These are phyloP conservation scores for Dioscorea alata DNA, from an alignment of 106 monocot species.

Conservation along the genomic window DNA sequence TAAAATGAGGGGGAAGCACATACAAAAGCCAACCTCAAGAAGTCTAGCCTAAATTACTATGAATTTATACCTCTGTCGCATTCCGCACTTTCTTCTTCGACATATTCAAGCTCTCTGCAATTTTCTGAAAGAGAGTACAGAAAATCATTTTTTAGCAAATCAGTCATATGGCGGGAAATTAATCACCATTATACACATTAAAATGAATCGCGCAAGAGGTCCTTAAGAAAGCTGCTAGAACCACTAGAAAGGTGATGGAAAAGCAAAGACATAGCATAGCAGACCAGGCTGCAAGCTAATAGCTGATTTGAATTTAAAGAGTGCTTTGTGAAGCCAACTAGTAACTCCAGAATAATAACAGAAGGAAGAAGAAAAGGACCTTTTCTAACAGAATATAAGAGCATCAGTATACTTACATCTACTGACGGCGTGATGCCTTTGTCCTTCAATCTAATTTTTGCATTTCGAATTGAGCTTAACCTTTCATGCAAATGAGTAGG, in stretches of 20 bases:
- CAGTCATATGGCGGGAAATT: too few species aligned
- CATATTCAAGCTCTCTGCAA: conserved; percentile 78
- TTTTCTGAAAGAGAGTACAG: conserved; percentile 44
- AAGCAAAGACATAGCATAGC: too few species aligned
- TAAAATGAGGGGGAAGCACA: conserved; percentile 6
- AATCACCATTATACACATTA: too few species aligned
- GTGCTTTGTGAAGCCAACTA: too few species aligned
- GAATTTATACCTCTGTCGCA: conserved; percentile 76
- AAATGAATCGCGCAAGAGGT: too few species aligned
- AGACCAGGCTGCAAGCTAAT: too few species aligned
- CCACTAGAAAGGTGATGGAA: too few species aligned
- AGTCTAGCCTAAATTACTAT: not conserved
- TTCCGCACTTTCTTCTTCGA: conserved; percentile 83
- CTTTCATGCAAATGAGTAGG: conserved; percentile 90
- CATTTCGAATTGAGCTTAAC: conserved; percentile 56
- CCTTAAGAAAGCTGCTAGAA: too few species aligned
- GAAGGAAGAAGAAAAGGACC: too few species aligned
- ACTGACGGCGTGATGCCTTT: conserved; percentile 76
- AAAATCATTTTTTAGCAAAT: not conserved
- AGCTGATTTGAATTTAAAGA: too few species aligned
- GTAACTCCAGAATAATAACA: too few species aligned
- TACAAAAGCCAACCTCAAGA: not conserved
- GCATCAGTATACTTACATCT: conserved; percentile 45
- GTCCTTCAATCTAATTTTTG: conserved; percentile 65
- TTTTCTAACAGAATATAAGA: too few species aligned